Conservation (phyloP, 192 early-diverging fungal species). For the Gamsiella multidivaricata region DNA sequence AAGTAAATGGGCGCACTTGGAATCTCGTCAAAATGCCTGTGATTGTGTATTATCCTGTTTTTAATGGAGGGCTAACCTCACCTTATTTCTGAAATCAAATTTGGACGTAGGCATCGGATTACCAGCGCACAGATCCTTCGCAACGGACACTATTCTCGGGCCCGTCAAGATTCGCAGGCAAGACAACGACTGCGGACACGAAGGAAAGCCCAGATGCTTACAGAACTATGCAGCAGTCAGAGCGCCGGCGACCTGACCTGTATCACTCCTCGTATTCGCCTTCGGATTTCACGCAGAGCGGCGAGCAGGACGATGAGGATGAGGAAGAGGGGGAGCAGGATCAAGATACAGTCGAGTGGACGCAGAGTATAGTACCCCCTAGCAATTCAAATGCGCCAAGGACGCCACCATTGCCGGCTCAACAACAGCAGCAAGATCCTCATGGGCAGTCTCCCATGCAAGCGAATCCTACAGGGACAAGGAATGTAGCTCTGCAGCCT, state of each 20-base stretch:
- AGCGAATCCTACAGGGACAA: not conserved
- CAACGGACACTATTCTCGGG: too few relatives aligned
- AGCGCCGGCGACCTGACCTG: conserved; percentile 4
- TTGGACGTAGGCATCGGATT: too few relatives aligned
- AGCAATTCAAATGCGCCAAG: not conserved
- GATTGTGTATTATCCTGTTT: too few relatives aligned
- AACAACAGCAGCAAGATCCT: not conserved
- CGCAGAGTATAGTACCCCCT: not conserved
- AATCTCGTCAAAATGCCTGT: too few relatives aligned
- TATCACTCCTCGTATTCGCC: conserved; percentile 47
- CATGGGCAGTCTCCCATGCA: not conserved
- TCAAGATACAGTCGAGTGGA: conserved; percentile 23
- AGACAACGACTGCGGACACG: too few relatives aligned
- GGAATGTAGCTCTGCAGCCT: not conserved
- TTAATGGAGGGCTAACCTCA: too few relatives aligned
- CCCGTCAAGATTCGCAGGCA: too few relatives aligned
- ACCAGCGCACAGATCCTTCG: too few relatives aligned
- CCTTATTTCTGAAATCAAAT: too few relatives aligned
- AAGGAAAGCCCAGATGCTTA: not conserved
- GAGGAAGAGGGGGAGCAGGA: conserved; percentile 17
- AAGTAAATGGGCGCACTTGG: too few relatives aligned
- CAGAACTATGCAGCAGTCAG: not conserved
- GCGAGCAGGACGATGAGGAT: not conserved
- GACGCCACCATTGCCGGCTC: not conserved
- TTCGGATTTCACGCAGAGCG: conserved; percentile 29